These are phyloP conservation scores for Yamadazyma nakazawae DNA, from an alignment of 805 yeast genomes.

Conservation along the genomic window DNA sequence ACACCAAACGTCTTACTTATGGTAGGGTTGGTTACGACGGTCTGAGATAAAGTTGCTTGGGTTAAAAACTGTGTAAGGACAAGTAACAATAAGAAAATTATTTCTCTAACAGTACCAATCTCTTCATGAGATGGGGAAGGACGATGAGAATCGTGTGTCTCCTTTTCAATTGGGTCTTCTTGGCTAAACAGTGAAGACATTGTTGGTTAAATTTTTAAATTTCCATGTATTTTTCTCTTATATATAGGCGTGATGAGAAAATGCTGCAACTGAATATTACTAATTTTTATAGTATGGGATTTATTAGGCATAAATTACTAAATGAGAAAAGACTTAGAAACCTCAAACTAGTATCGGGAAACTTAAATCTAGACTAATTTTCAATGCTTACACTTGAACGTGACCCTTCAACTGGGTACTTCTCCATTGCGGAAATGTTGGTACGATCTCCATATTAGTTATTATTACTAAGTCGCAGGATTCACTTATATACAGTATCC, in stretches of 20 bases:
- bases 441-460: background rate
- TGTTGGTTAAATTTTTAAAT: background rate
- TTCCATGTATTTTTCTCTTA: background rate
- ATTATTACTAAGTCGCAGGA: background rate
- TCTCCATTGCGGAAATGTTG: too few species aligned
- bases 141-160: background rate
- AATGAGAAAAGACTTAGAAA: too few species aligned
- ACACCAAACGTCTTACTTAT: slow-evolving; percentile 25
- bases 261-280: too few species aligned
- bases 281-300: too few species aligned
- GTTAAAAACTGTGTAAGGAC: slow-evolving; percentile 28
- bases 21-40: slow-evolving; percentile 18
- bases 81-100: slow-evolving; percentile 20
- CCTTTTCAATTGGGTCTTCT: background rate
- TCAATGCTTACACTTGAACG: too few species aligned
- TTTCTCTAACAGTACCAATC: slow-evolving; percentile 21
- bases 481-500: too few species aligned
- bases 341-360: too few species aligned
- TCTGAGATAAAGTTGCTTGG: slow-evolving; percentile 30
- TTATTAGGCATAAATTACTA: too few species aligned
- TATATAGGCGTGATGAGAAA: too few species aligned
- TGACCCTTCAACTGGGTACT: too few species aligned
- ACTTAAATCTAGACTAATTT: too few species aligned
- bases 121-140: slow-evolving; percentile 20
- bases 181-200: background rate